phyloP scores from a whole-genome alignment of 2,329 filamentous ascomycete species.

The Aspergillus unguis region DNA sequence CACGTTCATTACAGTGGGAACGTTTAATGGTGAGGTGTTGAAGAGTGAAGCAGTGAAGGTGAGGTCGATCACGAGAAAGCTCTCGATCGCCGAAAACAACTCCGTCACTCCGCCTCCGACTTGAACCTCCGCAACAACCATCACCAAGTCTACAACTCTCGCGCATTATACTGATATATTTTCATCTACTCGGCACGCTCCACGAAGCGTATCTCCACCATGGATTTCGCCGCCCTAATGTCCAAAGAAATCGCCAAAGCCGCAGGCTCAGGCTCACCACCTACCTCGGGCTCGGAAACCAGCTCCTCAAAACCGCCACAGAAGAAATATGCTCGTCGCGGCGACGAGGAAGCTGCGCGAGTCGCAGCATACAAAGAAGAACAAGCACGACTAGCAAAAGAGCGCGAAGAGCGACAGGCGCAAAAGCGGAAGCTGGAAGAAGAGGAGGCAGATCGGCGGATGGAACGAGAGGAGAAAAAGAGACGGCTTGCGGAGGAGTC shows the following conservation, averaged over 20 bases:
- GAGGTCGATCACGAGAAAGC: conserved; percentile 7
- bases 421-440: conserved; percentile 89
- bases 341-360: conserved; percentile 80
- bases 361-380: conserved; percentile 76
- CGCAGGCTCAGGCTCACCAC: conserved; percentile 48
- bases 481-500: conserved; percentile 78
- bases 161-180: neutral
- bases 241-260: conserved; percentile 85
- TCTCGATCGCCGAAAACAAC: conserved; percentile 8
- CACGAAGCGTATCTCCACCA: conserved; percentile 41
- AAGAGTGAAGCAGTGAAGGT: conserved; percentile 2
- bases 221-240: conserved; percentile 97
- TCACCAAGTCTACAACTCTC: neutral
- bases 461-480: conserved; percentile 75
- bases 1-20: neutral
- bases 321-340: conserved; percentile 80
- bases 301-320: conserved; percentile 26
- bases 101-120: conserved; percentile 1
- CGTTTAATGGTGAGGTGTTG: neutral
- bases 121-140: neutral
- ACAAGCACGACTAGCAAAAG: conserved; percentile 69
- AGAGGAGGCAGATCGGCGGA: conserved; percentile 69
- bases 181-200: neutral
- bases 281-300: conserved; percentile 15
- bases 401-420: conserved; percentile 65